Evolutionary conservation across 768 basidiomycete species (phyloP).

Genomic region (Clitopilus hobsonii): DNA sequence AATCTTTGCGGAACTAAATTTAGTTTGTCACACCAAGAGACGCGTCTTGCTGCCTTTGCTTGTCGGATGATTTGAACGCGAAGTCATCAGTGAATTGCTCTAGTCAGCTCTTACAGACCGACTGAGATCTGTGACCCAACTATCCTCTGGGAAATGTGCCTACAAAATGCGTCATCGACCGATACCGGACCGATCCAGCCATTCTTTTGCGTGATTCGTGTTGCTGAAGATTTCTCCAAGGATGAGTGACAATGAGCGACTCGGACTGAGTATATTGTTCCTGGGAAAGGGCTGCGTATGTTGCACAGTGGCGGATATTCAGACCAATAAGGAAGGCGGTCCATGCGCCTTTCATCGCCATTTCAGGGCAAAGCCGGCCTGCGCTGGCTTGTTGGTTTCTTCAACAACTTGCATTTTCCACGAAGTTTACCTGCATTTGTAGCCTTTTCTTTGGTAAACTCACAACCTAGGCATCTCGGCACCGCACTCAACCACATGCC

Average conservation of each 20-base stretch:
- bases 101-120: neutral
- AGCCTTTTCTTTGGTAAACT: neutral
- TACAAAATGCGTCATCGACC: neutral
- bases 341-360: neutral
- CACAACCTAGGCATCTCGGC: neutral
- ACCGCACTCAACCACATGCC: neutral
- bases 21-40: no score
- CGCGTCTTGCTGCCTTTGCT: no score
- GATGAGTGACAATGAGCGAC: neutral
- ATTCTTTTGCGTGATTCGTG: no score
- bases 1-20: no score
- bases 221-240: neutral
- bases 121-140: neutral
- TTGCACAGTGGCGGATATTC: neutral
- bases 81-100: neutral
- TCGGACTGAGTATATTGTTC: neutral
- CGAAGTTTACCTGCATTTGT: neutral
- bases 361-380: neutral
- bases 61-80: neutral
- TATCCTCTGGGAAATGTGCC: neutral
- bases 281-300: no score
- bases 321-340: neutral
- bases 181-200: neutral
- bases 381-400: neutral
- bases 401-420: neutral